phyloP scores from a whole-genome alignment of 2,329 filamentous ascomycete species.

The Calonectria naviculata region DNA sequence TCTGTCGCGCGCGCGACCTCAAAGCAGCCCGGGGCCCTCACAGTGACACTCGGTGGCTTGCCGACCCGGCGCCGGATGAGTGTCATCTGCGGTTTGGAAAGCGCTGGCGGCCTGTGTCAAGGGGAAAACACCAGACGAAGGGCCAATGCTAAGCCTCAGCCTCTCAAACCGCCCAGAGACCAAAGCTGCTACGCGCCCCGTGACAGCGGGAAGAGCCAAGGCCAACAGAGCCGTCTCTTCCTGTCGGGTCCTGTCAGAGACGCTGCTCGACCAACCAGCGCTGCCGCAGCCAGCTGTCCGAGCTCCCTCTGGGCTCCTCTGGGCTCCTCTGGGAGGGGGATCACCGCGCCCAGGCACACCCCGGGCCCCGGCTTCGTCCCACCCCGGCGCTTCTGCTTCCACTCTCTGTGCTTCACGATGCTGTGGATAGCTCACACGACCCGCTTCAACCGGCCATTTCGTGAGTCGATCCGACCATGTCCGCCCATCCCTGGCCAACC shows the following conservation, averaged over 20 bases:
- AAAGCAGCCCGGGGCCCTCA: not conserved
- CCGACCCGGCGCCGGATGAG: not conserved
- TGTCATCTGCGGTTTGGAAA: constrained; percentile 7
- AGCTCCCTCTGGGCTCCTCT: not conserved
- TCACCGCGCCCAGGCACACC: not conserved
- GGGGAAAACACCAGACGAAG: not conserved
- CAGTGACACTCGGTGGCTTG: constrained; percentile 10
- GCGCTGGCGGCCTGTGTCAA: not conserved
- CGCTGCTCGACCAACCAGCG: not conserved
- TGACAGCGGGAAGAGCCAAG: not conserved
- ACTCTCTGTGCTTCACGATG: not conserved
- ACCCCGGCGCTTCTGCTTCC: constrained; percentile 15
- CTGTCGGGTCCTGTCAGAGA: not conserved
- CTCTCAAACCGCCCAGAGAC: too few species aligned
- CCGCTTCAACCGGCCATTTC: constrained; percentile 9
- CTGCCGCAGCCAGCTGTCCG: not conserved
- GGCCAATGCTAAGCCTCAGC: not conserved
- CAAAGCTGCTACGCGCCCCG: not conserved
- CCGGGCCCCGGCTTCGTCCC: constrained; percentile 1
- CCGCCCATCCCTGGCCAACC: not conserved
- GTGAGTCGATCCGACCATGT: constrained; percentile 28
- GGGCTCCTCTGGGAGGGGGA: not conserved
- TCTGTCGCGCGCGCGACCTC: not conserved
- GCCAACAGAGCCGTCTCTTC: not conserved
- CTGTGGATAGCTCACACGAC: not conserved